Base-by-base conservation (phyloP, 2,329 filamentous ascomycete genomes). In the Nigrospora osmanthi region DNA sequence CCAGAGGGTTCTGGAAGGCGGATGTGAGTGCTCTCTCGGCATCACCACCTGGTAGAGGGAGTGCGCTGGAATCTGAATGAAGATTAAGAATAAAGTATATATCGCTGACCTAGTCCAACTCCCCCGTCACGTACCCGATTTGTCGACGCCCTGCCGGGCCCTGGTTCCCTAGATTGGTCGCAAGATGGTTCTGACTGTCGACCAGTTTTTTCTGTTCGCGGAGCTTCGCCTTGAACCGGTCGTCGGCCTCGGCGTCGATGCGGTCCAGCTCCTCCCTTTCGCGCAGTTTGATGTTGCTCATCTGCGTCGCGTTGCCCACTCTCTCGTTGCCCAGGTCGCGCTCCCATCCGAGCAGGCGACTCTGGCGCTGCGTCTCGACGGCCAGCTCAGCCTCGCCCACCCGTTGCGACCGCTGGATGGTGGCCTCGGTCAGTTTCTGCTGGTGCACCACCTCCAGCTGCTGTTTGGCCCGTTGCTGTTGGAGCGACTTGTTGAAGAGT, bases 61-160 rank as follows among this genome's bases (percentile, higher is more conserved):
- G 2, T 28, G 23, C 23, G 23, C 23, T 28, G 23, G 7, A 10
- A 10, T 28, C 23, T 28, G 23, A 28, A 7, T 28, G 6, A 28
- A 28, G 23, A 28, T 28, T 28, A 28, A 28, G 9, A 28, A 28
- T 28, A 28, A 28, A 28, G 23, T 28, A 28, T 10, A 28, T 28
- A 28, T 28, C 23, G 23, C 7, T 6, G 23, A 10, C 23, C 23
- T 31, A 73, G 48, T 69, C 68, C 55, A 78, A 47, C 62, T 79
- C 76, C 40, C 68, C 68, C 38, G 71, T 71, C 31, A 80, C 67
- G 50, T 69, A 80, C n/a, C 76, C 76, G 62, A 79, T 73, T 63
- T 77, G 73, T 49, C 70, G 66, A 52, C 72, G 60, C 36, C 58
- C 59, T 13, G 59, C 61, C 12, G 63, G 58, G n/a, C 60, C 59